phyloP scores from a whole-genome alignment of 2,329 filamentous ascomycete species.

The Fusarium goolgardi region DNA sequence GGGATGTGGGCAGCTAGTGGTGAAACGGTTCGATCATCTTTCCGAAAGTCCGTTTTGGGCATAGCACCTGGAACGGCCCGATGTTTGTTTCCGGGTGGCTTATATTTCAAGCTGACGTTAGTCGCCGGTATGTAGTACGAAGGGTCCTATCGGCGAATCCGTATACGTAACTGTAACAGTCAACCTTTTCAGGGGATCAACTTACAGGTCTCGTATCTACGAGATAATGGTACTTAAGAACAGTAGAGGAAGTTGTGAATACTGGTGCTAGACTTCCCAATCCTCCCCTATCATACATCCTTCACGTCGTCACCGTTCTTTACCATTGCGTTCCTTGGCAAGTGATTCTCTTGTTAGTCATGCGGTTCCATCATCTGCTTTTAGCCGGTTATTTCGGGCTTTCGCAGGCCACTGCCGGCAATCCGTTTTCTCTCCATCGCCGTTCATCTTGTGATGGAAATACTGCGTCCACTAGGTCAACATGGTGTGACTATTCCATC shows the following conservation, averaged over 20 bases:
- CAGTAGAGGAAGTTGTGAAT: rapidly evolving
- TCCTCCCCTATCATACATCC: neutral
- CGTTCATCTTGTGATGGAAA: constrained; percentile 3
- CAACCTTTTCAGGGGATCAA: too few relatives aligned
- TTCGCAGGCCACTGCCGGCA: neutral
- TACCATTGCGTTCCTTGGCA: rapidly evolving
- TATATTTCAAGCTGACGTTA: too few relatives aligned
- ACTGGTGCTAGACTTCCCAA: neutral
- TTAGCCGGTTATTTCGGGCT: neutral
- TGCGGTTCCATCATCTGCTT: neutral
- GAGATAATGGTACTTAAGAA: neutral
- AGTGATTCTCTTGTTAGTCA: neutral
- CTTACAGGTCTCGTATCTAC: neutral
- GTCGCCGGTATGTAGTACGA: too few relatives aligned
- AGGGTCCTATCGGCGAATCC: too few relatives aligned
- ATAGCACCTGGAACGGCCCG: too few relatives aligned
- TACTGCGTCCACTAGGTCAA: constrained; percentile 7
- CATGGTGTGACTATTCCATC: constrained; percentile 62
- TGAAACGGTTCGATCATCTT: too few relatives aligned
- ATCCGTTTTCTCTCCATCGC: neutral
- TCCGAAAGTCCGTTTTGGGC: too few relatives aligned
- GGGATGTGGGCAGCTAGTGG: too few relatives aligned
- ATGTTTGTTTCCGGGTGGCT: too few relatives aligned
- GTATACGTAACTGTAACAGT: too few relatives aligned
- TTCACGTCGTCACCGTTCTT: neutral